Evolutionary conservation across 495 filamentous ascomycete species (phyloP).

Genomic region (Pseudoneurospora amorphoporcata): DNA sequence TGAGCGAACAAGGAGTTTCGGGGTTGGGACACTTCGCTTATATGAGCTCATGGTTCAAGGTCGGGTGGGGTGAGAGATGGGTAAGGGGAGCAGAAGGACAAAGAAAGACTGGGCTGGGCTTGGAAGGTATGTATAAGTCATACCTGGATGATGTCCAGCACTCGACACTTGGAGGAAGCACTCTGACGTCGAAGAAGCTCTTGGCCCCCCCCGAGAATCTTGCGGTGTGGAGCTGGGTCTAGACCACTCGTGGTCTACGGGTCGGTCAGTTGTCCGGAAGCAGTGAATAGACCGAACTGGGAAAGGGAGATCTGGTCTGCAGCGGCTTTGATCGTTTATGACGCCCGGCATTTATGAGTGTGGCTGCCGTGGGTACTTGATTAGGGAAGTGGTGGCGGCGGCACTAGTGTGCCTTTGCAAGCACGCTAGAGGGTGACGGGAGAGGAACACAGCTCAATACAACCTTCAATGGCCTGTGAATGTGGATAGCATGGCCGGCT

Average conservation of each 20-base stretch:
- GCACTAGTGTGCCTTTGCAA: not conserved
- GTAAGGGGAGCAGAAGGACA: not conserved
- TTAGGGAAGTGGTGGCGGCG: not conserved
- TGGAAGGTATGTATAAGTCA: not conserved
- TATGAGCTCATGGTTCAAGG: not conserved
- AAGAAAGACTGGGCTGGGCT: not conserved
- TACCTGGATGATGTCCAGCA: conserved; percentile 48
- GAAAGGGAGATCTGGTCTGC: conserved; percentile 1
- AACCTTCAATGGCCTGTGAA: not conserved
- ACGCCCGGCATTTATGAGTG: not conserved
- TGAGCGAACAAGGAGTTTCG: not conserved
- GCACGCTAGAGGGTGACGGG: not conserved
- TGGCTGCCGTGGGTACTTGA: not conserved
- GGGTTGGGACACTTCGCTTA: not conserved
- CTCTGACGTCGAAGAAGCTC: conserved; percentile 52
- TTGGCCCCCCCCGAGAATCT: conserved; percentile 39
- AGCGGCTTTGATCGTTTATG: not conserved
- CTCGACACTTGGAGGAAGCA: conserved; percentile 63
- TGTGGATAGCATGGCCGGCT: not conserved
- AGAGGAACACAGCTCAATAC: not conserved
- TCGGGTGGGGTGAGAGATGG: not conserved
- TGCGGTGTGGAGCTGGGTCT: not conserved
- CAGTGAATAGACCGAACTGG: conserved; percentile 14
- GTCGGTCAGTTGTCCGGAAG: conserved; percentile 3
- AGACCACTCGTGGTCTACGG: not conserved